Base-by-base conservation (phyloP, 495 filamentous ascomycete species). In the Annulohypoxylon maeteangense region DNA sequence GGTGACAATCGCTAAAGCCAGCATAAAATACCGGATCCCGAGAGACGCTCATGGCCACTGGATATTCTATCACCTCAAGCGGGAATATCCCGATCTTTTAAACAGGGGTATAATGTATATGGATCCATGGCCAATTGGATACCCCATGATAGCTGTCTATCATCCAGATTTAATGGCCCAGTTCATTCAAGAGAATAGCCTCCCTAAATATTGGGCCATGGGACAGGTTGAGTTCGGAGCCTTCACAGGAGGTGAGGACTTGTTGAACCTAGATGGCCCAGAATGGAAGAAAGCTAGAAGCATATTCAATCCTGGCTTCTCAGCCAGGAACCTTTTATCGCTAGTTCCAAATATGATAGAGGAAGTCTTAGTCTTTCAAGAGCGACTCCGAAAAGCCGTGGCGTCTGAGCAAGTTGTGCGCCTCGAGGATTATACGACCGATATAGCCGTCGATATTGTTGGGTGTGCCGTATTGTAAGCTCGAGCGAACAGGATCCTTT, bases 291-390 rank as follows among this genome's bases (percentile, higher is more conserved):
- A 62, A 18, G 82, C 79, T 78, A 65, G 82, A 27, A 53, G 36
- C 45, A 56, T 80, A 4, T 85, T 85, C 72, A 86, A 82, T 68
- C 82, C 82, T 4, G 84, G 83, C 6, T 86, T 87, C 71, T 73
- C 69, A 12, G 62, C 67, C 1, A 77, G 70, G 32, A 77, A 85
- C 65, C 68, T 86, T 4, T 72, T 81, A 48, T 75, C 70, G 4
- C 67, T 85, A 22, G 75, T 82, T 0, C 79, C 81, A 6, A 47
- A 68, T 16, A 81, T 86, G 50, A 58, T 84, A 5, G 80, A 85
- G 10, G 80, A 85, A 56, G 67, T 70, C 1, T 27, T 64, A 7
- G 69, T 81, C 7, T 85, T 83, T 54, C 61, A 32, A 12, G 69
- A 81, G 1, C 70, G 67, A 12, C 72, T 86, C 10, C 40, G 62